phyloP scores from a whole-genome alignment of 257 asterid species.

The Jacaranda mimosifolia region DNA sequence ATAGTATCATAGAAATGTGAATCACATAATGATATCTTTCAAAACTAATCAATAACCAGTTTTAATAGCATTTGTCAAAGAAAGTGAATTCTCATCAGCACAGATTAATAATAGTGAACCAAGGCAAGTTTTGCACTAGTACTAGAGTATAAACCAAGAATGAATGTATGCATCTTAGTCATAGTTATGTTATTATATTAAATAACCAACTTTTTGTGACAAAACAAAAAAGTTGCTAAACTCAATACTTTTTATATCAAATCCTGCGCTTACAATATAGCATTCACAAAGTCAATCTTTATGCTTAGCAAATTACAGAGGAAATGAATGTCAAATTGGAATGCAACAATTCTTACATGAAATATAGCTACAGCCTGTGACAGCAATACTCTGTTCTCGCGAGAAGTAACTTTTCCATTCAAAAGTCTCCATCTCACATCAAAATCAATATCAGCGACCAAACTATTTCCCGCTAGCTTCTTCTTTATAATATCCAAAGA shows the following conservation, averaged over 20 bases:
- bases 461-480: conserved; percentile 48
- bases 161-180: background rate
- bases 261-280: conserved; percentile 12
- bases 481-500: conserved; percentile 66
- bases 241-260: conserved; percentile 2
- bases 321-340: background rate
- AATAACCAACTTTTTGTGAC: conserved; percentile 3
- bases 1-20: too few species aligned
- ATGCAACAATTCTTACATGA: conserved; percentile 67
- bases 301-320: conserved; percentile 15
- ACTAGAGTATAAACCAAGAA: conserved; percentile 24
- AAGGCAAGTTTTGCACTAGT: background rate
- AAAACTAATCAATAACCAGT: conserved; percentile 22
- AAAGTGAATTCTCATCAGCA: conserved; percentile 11
- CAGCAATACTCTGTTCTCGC: conserved; percentile 80
- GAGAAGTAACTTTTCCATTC: conserved; percentile 78
- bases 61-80: conserved; percentile 1
- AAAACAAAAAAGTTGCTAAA: background rate
- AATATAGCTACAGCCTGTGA: conserved; percentile 95
- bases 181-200: conserved; percentile 11
- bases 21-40: background rate
- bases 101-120: conserved; percentile 5
- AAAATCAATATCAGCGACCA: conserved; percentile 49
- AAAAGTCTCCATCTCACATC: conserved; percentile 96
- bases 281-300: background rate